Percentiles rank a stretch among this genome's conserved stretches.
Evolutionary conservation across 2,329 filamentous ascomycete genomes (phyloP).

Genomic region (Aspergillus terreus): DNA sequence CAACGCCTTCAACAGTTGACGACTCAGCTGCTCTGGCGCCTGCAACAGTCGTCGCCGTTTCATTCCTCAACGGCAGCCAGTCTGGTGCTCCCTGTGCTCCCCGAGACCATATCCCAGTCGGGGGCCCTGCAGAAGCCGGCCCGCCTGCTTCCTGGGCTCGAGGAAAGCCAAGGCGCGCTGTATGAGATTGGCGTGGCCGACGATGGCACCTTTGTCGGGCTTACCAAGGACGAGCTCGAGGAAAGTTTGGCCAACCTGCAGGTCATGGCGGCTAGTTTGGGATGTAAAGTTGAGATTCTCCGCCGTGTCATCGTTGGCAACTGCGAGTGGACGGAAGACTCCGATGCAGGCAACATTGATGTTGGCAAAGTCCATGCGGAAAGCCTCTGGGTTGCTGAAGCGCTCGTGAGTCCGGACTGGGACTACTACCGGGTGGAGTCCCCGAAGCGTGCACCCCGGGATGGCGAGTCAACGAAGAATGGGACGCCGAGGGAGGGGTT

Average conservation of each 20-base stretch:
- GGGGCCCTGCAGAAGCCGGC: conserved; percentile 52
- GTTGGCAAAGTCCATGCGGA: conserved; percentile 36
- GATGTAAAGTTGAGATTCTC: conserved; percentile 77
- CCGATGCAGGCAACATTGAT: conserved; percentile 14
- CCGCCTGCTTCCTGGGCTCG: conserved; percentile 67
- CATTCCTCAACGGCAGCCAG: conserved; percentile 76
- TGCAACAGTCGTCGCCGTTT: conserved; percentile 92
- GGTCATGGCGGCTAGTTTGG: conserved; percentile 88
- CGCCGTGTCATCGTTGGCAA: conserved; percentile 80
- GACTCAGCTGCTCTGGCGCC: conserved; percentile 88
- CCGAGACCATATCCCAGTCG: conserved; percentile 60
- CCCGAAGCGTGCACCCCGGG: background rate
- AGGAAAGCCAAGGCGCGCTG: conserved; percentile 87
- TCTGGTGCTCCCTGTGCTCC: conserved; percentile 70
- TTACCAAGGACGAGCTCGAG: conserved; percentile 86
- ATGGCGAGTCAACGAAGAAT: conserved; percentile 1
- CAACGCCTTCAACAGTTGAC: conserved; percentile 85
- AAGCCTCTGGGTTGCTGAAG: conserved; percentile 83
- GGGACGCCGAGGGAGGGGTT: conserved; percentile 5
- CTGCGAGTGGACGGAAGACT: conserved; percentile 57
- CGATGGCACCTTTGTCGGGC: conserved; percentile 83
- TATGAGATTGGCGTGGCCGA: conserved; percentile 97
- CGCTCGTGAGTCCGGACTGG: conserved; percentile 73
- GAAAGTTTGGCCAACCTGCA: conserved; percentile 82
- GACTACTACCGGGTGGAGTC: conserved; percentile 36